Conservation (phyloP, 257 asterid genomes). For the Petunia secreta region DNA sequence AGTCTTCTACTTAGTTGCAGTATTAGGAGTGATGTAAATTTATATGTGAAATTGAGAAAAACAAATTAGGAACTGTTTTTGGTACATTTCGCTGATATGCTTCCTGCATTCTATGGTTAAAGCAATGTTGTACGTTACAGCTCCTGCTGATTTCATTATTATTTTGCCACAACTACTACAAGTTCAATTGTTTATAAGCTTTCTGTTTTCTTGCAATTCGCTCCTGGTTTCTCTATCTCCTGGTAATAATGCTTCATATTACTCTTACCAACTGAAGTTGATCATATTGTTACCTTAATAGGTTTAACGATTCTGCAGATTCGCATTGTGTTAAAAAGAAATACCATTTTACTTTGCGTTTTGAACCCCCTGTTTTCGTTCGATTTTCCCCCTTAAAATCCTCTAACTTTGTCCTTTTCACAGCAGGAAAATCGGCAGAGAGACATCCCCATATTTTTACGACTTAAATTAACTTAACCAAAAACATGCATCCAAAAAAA, state of each 20-base stretch:
- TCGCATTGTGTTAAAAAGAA: not conserved
- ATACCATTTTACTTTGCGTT: not conserved
- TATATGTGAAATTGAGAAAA: not conserved
- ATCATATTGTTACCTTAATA: not conserved
- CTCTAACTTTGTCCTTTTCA: not conserved
- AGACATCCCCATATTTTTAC: conserved; percentile 8
- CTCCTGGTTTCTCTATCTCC: not conserved
- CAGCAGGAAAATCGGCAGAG: not conserved
- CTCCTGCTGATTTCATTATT: not conserved
- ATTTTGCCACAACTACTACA: not conserved
- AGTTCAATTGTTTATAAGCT: not conserved
- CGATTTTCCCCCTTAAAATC: not conserved
- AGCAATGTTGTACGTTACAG: not conserved
- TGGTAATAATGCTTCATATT: not conserved
- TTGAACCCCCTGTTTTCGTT: not conserved
- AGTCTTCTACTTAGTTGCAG: not conserved
- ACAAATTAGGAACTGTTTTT: not conserved
- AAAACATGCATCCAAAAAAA: not conserved
- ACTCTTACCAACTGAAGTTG: not conserved
- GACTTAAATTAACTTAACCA: not conserved
- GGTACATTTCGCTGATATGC: not conserved
- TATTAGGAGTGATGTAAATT: not conserved
- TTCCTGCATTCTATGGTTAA: not conserved
- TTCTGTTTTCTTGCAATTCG: not conserved
- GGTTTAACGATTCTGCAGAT: not conserved